These are phyloP conservation scores for Bacidia gigantensis DNA, from an alignment of 495 filamentous ascomycete genomes.

Conservation along the genomic window DNA sequence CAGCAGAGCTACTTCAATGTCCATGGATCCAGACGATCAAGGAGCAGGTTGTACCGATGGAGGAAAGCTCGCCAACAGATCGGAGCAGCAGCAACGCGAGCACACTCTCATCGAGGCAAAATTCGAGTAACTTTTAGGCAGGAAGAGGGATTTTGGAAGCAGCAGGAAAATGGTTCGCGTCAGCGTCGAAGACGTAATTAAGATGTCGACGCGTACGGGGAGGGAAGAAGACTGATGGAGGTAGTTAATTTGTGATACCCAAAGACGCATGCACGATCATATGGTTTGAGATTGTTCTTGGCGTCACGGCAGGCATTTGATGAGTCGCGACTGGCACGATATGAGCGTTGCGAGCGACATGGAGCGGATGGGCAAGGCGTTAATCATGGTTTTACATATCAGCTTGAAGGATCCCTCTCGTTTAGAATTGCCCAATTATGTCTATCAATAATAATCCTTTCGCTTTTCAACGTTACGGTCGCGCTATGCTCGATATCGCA, in stretches of 20 bases:
- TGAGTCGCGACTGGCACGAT: background rate
- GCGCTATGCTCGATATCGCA: too few species aligned
- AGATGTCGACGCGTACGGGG: background rate
- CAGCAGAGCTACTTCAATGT: constrained; percentile 83
- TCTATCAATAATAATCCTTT: too few species aligned
- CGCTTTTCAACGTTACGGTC: too few species aligned
- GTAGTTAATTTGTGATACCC: background rate
- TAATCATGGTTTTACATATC: background rate
- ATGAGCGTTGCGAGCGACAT: background rate
- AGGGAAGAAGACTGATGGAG: background rate
- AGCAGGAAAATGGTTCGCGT: too few species aligned
- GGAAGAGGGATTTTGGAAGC: background rate
- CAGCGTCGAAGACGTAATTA: background rate
- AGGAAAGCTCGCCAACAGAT: constrained; percentile 30
- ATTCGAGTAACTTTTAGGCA: constrained; percentile 9
- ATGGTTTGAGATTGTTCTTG: background rate
- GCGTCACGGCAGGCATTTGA: background rate
- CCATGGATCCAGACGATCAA: constrained; percentile 78
- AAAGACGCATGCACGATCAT: background rate
- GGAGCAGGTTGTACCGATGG: constrained; percentile 40
- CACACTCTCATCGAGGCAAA: constrained; percentile 12
- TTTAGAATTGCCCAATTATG: background rate
- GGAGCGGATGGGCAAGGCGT: too few species aligned
- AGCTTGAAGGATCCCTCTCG: background rate
- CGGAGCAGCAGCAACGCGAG: background rate